A percentile compares a stretch with the other conserved stretches of the same genome.
Conservation (phyloP, 2,329 filamentous ascomycete genomes). For the Pseudogymnoascus sp. region DNA sequence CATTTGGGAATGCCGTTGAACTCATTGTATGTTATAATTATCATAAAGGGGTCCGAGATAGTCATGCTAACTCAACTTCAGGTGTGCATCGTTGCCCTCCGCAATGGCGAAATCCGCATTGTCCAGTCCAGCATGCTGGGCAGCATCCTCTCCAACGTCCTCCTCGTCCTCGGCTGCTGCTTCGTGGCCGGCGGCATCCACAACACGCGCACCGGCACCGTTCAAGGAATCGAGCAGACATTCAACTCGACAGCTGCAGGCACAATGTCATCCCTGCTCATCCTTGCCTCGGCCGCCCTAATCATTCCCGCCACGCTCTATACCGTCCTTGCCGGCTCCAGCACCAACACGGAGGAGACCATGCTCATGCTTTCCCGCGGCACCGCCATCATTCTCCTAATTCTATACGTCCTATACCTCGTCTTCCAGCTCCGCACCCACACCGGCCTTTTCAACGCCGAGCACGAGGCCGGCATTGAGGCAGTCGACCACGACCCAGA, state of each 20-base stretch:
- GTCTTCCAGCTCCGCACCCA: constrained; percentile 73
- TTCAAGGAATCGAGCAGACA: constrained; percentile 54
- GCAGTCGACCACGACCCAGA: constrained; percentile 38
- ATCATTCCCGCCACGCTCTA: constrained; percentile 76
- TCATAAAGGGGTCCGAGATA: constrained; percentile 2
- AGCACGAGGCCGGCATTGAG: constrained; percentile 26
- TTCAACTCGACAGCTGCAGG: constrained; percentile 74
- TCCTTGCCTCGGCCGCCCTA: constrained; percentile 61
- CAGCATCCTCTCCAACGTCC: constrained; percentile 87
- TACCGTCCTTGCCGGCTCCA: constrained; percentile 48
- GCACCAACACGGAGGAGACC: constrained; percentile 41
- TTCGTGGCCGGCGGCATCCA: constrained; percentile 68
- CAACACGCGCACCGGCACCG: constrained; percentile 47
- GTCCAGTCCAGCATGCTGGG: constrained; percentile 98
- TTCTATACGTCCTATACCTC: constrained; percentile 71
- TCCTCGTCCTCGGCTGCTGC: constrained; percentile 78
- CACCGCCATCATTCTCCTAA: constrained; percentile 66
- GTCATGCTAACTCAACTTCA: constrained; percentile 30
- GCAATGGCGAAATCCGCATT: constrained; percentile 80
- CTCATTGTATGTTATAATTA: constrained; percentile 38
- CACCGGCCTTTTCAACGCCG: constrained; percentile 60
- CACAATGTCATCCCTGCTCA: constrained; percentile 60
- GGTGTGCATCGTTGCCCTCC: constrained; percentile 88
- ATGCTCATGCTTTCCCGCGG: constrained; percentile 68
- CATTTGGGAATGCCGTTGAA: constrained; percentile 47